Base-by-base conservation (phyloP, 2,329 filamentous ascomycete genomes). In the Xylariaceae sp. region DNA sequence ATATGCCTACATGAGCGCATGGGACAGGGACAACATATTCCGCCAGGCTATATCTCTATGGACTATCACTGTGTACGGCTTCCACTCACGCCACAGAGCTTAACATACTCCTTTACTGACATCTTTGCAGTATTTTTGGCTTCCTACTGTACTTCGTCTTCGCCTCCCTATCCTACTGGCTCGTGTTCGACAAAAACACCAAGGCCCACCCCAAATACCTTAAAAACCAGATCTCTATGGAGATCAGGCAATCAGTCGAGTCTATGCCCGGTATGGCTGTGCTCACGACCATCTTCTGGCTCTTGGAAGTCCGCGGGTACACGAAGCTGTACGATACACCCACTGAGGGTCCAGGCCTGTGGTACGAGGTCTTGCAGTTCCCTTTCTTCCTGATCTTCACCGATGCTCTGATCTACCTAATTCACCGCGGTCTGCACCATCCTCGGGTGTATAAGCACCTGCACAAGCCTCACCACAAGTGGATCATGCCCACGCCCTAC, bases 391-490 rank as follows among this genome's bases (percentile, higher is more conserved):
- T 92, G 70, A 68, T 83, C 66, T 91, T 92, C 70, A 92, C 88
- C 73, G 88, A 92, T 72, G 86, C 84, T 70, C 81, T 79, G 72
- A 89, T 92, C 75, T 92, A 92, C 77, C 86, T 85, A 77, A 91
- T 92, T 66, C 89, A 92, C 74, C 85, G 88, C 40, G 85, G 82
- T 32, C 77, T 91, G 52, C 89, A 92, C 73, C 85, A 89, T 70
- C 86, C 86, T 6, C 64, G 75, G 40, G 71, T 94, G 64, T 97
- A 97, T 83, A 95, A 92, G 79, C 79, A 80, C 62, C 81, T 97
- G 43, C 93, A 97, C 83, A 97, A 97, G 84, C 88, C 92, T 62
- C 93, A 97, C 76, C 93, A 97, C 85, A 97, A 96, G 79, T 97
- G 93, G 93, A 97, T 97, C 75, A 95, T 97, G 91, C 93, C 93